phyloP scores from a whole-genome alignment of 768 basidiomycete genomes.

The Auriscalpium vulgare region DNA sequence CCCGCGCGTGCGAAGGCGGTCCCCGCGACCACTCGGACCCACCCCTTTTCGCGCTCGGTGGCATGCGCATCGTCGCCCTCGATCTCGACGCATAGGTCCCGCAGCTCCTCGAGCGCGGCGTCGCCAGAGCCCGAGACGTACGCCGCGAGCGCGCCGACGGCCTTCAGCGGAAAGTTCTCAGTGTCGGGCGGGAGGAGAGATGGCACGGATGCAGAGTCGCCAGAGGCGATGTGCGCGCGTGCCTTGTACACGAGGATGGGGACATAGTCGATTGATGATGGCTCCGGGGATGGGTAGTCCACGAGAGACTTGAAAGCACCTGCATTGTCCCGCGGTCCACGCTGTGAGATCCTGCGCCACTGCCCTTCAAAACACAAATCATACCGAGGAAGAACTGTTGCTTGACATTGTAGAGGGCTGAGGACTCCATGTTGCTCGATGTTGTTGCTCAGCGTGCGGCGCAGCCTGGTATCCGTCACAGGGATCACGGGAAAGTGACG shows the following conservation, averaged over 20 bases:
- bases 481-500: too few species aligned
- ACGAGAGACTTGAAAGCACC: conserved; percentile 65
- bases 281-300: conserved; percentile 46
- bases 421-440: conserved; percentile 38
- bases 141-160: conserved; percentile 65
- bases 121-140: conserved; percentile 47
- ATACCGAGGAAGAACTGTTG: conserved; percentile 72
- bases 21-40: conserved; percentile 76
- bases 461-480: too few species aligned
- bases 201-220: conserved; percentile 47
- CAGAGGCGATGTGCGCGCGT: conserved; percentile 67
- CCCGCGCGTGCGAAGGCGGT: conserved; percentile 79
- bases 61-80: conserved; percentile 71
- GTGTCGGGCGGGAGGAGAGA: conserved; percentile 47
- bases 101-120: conserved; percentile 66
- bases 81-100: conserved; percentile 81
- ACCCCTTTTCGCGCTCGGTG: conserved; percentile 58
- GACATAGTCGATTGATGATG: conserved; percentile 54
- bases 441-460: too few species aligned
- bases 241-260: conserved; percentile 69
- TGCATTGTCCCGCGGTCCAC: conserved; percentile 14
- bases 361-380: background rate
- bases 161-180: conserved; percentile 62
- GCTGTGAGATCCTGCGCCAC: too few species aligned
- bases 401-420: conserved; percentile 59